Conservation (phyloP, 805 yeast species). For the Ogataea angusta region DNA sequence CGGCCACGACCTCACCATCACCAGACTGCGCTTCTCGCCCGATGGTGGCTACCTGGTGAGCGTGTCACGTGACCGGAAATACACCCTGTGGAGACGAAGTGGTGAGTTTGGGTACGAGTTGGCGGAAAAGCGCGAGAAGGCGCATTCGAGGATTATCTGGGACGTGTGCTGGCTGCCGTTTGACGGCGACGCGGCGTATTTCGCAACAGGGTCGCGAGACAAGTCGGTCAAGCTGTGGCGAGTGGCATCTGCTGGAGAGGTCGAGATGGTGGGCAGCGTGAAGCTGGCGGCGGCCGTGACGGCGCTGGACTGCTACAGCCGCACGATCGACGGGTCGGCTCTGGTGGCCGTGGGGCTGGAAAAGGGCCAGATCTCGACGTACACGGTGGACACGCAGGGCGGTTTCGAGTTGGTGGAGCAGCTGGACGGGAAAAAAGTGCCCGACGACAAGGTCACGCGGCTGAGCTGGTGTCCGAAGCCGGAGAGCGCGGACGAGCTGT, state of each 20-base stretch:
- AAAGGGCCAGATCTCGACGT: conserved; percentile 54
- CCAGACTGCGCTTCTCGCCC: conserved; percentile 73
- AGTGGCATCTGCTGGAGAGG: conserved; percentile 17
- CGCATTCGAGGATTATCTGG: conserved; percentile 93
- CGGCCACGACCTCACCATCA: conserved; percentile 82
- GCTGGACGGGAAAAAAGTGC: conserved; percentile 43
- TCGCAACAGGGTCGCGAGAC: conserved; percentile 88
- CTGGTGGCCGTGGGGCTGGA: conserved; percentile 68
- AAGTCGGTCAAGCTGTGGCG: conserved; percentile 71
- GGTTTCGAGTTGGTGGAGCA: conserved; percentile 30
- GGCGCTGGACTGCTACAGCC: conserved; percentile 51
- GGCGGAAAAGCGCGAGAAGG: conserved; percentile 48
- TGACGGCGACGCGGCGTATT: conserved; percentile 38
- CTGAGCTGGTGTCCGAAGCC: conserved; percentile 45
- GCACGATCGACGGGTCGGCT: conserved; percentile 30
- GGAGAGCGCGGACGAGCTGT: conserved; percentile 21
- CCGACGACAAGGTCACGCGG: conserved; percentile 61
- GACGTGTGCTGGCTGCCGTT: conserved; percentile 83
- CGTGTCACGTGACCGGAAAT: conserved; percentile 87
- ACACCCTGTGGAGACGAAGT: conserved; percentile 64
- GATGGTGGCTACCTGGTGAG: conserved; percentile 62
- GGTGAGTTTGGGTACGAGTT: conserved; percentile 23
- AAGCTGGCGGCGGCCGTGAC: conserved; percentile 62
- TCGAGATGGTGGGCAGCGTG: conserved; percentile 36
- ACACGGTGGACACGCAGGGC: conserved; percentile 32